Evolutionary conservation across 75 land plant genomes (phyloP), one percentile per base, ranked within the genome.

Genomic region (Chamaecyparis obtusa): DNA sequence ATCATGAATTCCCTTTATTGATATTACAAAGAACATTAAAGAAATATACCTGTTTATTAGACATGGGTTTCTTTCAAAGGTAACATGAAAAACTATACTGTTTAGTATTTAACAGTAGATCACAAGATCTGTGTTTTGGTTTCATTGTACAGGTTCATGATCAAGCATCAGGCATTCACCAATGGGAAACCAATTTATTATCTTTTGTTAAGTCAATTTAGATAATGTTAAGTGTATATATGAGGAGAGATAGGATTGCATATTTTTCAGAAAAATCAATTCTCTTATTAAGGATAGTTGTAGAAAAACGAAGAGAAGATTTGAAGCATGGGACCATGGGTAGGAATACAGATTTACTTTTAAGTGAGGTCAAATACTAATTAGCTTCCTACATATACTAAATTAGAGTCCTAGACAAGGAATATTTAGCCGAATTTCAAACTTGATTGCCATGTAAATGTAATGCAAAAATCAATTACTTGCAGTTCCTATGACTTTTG

Each of bases 21-120:
- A 80, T 10, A 21, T 27, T 80, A 44, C 80, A 77, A 36, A 77
- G 30, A 80, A 43, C 83, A 80, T 41, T 27, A 86, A 86, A 37
- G 35, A 41, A 37, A 16, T 24, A 80, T 80, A 44, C 44, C n/a
- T 44, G 1, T 44, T 21, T 44, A 44, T 80, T 19, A 43, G 83
- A 44, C n/a, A 80, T 74, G 33, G 37, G 11, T 21, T 80, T 41
- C 46, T 80, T 44, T 21, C 46, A 80, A 21, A 37, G 39, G 19
- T 16, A 19, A 77, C 69, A 64, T 24, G 30, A 27, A 5, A 57
- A 24, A 27, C 69, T 24, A 2, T 6, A 24, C 30, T 7, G 55
- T 51, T 49, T 51, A 51, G 55, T 14, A 64, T 32, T 13, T 10
- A 74, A 74, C 3, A 74, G 76, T 74, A 33, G 36, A 30, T 74